Evolutionary conservation across 495 filamentous ascomycete genomes (phyloP).

Genomic region (Podospora conica): DNA sequence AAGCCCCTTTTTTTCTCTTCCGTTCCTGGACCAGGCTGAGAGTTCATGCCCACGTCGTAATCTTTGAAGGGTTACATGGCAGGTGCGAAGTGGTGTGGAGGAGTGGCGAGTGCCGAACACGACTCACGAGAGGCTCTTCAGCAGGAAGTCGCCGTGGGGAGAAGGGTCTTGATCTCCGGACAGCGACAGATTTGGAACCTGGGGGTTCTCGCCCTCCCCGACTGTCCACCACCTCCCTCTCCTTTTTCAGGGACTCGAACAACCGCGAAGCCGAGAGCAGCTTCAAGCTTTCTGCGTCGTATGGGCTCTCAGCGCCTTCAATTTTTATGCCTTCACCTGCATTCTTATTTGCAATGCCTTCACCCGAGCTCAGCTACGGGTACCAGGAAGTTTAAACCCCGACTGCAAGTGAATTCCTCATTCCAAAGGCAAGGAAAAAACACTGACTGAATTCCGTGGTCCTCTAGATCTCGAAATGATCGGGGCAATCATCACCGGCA

Average conservation of each 20-base stretch:
- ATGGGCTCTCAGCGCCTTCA: neutral
- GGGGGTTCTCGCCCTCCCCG: too few species aligned
- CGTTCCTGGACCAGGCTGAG: too few species aligned
- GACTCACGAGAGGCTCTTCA: too few species aligned
- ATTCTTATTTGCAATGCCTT: too few species aligned
- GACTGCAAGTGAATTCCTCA: neutral
- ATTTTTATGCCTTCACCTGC: neutral
- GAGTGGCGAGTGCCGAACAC: too few species aligned
- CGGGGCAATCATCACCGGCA: neutral
- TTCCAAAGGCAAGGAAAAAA: neutral
- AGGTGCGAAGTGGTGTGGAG: too few species aligned
- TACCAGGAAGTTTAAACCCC: neutral
- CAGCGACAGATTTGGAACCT: too few species aligned
- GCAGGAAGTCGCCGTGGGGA: too few species aligned
- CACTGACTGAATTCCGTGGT: neutral
- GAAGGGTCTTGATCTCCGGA: too few species aligned
- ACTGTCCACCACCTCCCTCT: neutral
- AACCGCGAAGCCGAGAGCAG: neutral
- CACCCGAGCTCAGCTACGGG: neutral
- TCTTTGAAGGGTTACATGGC: too few species aligned
- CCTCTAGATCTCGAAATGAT: neutral
- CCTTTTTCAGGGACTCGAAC: neutral
- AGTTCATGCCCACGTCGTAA: too few species aligned
- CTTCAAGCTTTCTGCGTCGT: neutral
- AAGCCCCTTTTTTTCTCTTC: too few species aligned